Percentiles rank a stretch among this genome's conserved stretches.
Conservation (phyloP, 306 rosid genomes). For the Alnus glutinosa region DNA sequence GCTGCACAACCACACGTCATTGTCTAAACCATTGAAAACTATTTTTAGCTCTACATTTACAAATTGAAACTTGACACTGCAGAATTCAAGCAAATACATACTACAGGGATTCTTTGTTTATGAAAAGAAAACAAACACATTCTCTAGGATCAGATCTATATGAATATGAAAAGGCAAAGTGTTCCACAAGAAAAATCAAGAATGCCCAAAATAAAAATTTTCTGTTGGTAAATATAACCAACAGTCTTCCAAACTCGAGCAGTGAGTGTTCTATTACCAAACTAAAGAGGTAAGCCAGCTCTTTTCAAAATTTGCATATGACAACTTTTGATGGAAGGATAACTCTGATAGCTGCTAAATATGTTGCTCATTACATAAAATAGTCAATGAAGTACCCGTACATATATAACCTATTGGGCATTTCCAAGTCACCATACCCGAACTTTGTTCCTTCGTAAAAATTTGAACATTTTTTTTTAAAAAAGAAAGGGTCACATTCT, state of each 20-base stretch:
- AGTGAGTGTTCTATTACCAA: background rate
- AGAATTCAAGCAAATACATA: too few species aligned
- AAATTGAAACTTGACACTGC: too few species aligned
- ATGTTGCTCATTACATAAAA: background rate
- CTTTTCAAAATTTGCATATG: background rate
- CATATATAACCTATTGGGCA: background rate
- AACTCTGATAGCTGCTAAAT: background rate
- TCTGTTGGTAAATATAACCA: background rate
- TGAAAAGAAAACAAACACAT: too few species aligned
- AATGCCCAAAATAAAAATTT: background rate
- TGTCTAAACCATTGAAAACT: too few species aligned
- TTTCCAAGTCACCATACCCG: too few species aligned
- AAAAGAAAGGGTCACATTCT: background rate
- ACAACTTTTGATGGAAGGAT: background rate
- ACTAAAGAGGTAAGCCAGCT: background rate
- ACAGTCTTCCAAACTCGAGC: background rate
- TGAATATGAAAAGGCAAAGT: background rate
- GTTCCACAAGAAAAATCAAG: background rate
- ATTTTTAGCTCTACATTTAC: too few species aligned
- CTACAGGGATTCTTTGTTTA: too few species aligned
- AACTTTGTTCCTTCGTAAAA: background rate
- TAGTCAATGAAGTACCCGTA: background rate
- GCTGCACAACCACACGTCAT: slow-evolving; percentile 46
- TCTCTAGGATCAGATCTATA: too few species aligned
- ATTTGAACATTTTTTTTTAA: too few species aligned